Base-by-base conservation (phyloP, 2,329 filamentous ascomycete genomes). In the Claviceps africana region DNA sequence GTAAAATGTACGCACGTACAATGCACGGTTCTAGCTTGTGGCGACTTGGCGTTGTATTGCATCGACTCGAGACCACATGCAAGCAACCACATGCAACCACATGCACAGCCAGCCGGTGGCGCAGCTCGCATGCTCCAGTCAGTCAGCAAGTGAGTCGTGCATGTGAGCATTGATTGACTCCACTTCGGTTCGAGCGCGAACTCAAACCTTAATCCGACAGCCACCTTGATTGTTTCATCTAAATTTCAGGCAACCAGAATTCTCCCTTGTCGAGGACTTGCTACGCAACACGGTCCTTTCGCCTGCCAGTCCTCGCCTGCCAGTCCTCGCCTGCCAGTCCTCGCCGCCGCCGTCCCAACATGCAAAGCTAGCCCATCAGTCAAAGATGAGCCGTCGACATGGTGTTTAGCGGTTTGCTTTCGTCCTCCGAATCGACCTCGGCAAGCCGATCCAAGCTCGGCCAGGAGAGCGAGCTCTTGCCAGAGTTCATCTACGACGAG, bases 401-500 rank as follows among this genome's bases (percentile, higher is more conserved):
- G 74, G 72, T 72, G 53, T 69, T 77, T 57, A 68, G 71, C 55
- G 70, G 67, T 57, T 69, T 77, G 60, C 72, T 77, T 59, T 63
- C 69, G 55, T 67, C 71, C 57, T 64, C 62, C 63, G 70, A 71
- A 55, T 65, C 64, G 56, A 62, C 65, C 44, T 62, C 65, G 30
- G 61, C 64, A 21, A 61, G 57, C 53, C 63, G 64, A 40, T 58
- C 61, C 52, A 64, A 63, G 60, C 56, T 62, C 31, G 57, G 60
- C 59, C 56, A 57, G 59, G 62, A 60, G 50, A 48, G 57, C 35
- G 62, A 63, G 53, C 58, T 61, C 33, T 58, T 61, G 40, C 59
- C 66, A 53, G 72, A 72, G 46, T 80, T 75, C 62, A 79, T 83
- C 58, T 68, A 70, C 59, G 76, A 81, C 55, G 76, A 78, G 56